Percentiles rank a stretch among this genome's conserved stretches.
Conservation (phyloP, 495 filamentous ascomycete species). For the Aspergillus saccharolyticus region DNA sequence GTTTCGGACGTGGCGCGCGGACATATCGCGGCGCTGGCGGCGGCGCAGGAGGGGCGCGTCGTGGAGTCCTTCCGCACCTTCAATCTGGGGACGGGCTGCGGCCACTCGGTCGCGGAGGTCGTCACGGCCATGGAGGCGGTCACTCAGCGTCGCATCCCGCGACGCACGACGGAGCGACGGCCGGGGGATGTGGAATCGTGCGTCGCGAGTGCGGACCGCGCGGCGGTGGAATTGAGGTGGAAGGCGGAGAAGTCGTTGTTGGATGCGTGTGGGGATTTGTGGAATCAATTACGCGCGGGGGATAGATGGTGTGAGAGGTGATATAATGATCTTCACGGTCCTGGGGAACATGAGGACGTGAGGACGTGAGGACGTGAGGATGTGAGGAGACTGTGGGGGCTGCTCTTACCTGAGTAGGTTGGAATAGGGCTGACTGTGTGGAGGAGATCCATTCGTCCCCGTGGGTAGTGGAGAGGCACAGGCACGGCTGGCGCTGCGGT, state of each 20-base stretch:
- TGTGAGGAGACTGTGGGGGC: too few relatives aligned
- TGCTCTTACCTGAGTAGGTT: neutral
- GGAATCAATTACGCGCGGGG: conserved; percentile 49
- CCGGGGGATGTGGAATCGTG: conserved; percentile 74
- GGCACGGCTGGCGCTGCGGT: too few relatives aligned
- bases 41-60: conserved; percentile 27
- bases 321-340: too few relatives aligned
- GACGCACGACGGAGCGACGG: conserved; percentile 62
- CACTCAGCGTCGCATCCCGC: conserved; percentile 29
- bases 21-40: conserved; percentile 51
- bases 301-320: neutral
- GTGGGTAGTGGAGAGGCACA: too few relatives aligned
- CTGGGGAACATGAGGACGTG: too few relatives aligned
- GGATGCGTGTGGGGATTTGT: conserved; percentile 77
- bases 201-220: conserved; percentile 67
- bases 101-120: conserved; percentile 46
- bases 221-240: conserved; percentile 77
- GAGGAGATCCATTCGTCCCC: too few relatives aligned
- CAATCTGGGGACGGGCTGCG: conserved; percentile 47
- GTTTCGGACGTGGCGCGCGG: conserved; percentile 58
- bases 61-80: conserved; percentile 41
- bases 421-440: neutral
- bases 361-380: too few relatives aligned
- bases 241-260: conserved; percentile 75
- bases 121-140: conserved; percentile 38